Percentiles rank a stretch among this genome's conserved stretches.
Conservation (phyloP, 2,329 filamentous ascomycete species). For the Dothistroma septosporum region DNA sequence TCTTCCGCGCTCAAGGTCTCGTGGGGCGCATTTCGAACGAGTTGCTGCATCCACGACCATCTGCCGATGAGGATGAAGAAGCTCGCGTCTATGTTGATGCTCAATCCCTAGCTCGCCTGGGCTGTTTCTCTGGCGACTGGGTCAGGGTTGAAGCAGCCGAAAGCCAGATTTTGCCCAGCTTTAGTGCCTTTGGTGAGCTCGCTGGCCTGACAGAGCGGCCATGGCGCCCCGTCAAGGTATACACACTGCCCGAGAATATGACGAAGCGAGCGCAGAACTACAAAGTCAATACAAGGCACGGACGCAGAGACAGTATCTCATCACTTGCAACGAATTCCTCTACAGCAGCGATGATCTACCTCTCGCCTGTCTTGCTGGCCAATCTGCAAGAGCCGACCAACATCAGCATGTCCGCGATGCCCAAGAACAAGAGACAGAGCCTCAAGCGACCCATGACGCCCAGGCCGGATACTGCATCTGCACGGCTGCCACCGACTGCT, state of each 20-base stretch:
- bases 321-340: constrained; percentile 43
- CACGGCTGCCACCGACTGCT: constrained; percentile 56
- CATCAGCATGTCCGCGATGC: constrained; percentile 69
- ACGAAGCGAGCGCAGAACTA: constrained; percentile 53
- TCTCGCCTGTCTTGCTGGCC: constrained; percentile 80
- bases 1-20: constrained; percentile 80
- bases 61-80: constrained; percentile 78
- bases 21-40: constrained; percentile 69
- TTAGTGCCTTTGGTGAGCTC: constrained; percentile 64
- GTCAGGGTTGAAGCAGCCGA: constrained; percentile 75
- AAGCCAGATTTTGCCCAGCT: constrained; percentile 65
- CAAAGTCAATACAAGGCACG: constrained; percentile 48
- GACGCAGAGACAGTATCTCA: constrained; percentile 54
- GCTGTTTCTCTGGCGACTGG: constrained; percentile 98
- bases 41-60: constrained; percentile 77
- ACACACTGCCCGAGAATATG: constrained; percentile 74
- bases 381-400: constrained; percentile 79
- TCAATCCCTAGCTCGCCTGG: constrained; percentile 77
- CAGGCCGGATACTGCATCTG: constrained; percentile 33
- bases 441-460: constrained; percentile 36
- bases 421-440: constrained; percentile 36
- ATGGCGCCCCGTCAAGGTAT: constrained; percentile 85
- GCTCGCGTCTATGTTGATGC: constrained; percentile 88
- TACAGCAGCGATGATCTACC: constrained; percentile 64
- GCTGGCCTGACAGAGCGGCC: constrained; percentile 59